These are phyloP conservation scores for Ailanthus altissimus DNA, from an alignment of 345 rosid genomes.

Conservation along the genomic window DNA sequence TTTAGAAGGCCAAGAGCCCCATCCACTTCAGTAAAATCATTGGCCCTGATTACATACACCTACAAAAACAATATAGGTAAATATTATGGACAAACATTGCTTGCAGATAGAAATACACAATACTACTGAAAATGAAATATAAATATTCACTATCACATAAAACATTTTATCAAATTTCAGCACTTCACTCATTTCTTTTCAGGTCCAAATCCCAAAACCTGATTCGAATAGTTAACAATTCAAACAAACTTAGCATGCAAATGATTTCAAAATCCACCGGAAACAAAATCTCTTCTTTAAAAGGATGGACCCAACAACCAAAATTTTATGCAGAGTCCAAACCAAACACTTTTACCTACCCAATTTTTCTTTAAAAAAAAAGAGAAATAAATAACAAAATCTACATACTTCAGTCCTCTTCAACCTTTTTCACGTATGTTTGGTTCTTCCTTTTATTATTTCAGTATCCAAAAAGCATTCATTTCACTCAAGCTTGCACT, in stretches of 20 bases:
- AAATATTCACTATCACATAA: conserved; percentile 7
- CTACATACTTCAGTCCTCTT: background rate
- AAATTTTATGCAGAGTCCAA: background rate
- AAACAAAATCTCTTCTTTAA: background rate
- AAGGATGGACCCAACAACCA: background rate
- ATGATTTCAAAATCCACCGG: background rate
- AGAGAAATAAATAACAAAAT: background rate
- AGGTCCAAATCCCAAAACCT: background rate
- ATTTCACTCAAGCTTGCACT: background rate
- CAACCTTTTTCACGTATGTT: background rate
- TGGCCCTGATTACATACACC: conserved; percentile 63
- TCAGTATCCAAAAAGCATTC: background rate
- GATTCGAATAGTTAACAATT: background rate
- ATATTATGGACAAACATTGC: background rate
- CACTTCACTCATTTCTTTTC: background rate
- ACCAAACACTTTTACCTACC: background rate
- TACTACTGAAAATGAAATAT: background rate
- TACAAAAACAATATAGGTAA: conserved; percentile 27
- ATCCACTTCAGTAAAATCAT: conserved; percentile 61
- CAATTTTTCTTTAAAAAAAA: background rate
- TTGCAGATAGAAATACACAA: background rate
- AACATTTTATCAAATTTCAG: background rate
- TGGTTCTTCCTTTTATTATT: background rate
- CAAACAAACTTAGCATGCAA: background rate
- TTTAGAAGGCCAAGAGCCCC: conserved; percentile 70